Conservation (phyloP, 768 basidiomycete genomes). For the Kwoniella sp. region DNA sequence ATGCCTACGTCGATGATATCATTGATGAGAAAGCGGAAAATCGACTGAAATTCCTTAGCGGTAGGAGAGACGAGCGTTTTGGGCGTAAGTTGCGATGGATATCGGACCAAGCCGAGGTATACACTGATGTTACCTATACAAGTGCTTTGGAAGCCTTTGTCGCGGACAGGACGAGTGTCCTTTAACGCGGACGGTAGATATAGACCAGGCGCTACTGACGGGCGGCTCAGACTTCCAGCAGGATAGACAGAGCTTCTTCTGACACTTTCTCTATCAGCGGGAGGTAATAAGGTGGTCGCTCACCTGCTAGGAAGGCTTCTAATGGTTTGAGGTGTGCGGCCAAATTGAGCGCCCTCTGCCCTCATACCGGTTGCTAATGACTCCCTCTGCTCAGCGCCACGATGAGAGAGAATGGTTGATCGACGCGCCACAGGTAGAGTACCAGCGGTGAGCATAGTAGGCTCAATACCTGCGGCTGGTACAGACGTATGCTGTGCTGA, state of each 20-base stretch:
- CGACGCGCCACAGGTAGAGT: too few relatives aligned
- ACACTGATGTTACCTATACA: slow-evolving; percentile 70
- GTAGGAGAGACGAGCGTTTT: slow-evolving; percentile 72
- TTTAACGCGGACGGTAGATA: slow-evolving; percentile 53
- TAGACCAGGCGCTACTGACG: slow-evolving; percentile 53
- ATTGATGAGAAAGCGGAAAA: slow-evolving; percentile 72
- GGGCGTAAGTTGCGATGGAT: slow-evolving; percentile 55
- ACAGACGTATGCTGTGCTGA: too few relatives aligned
- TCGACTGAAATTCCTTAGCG: slow-evolving; percentile 75
- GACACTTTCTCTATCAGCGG: slow-evolving; percentile 55
- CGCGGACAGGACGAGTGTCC: slow-evolving; percentile 74
- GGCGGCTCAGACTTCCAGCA: slow-evolving; percentile 50
- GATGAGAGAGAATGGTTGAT: slow-evolving; percentile 29
- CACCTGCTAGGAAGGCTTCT: slow-evolving; percentile 56
- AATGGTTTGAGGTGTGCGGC: slow-evolving; percentile 62
- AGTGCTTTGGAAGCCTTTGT: slow-evolving; percentile 63
- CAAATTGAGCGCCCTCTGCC: slow-evolving; percentile 55
- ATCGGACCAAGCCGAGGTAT: slow-evolving; percentile 54
- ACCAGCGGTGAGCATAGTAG: too few relatives aligned
- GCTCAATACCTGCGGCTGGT: too few relatives aligned
- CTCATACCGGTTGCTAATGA: slow-evolving; percentile 67
- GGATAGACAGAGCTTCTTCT: slow-evolving; percentile 67
- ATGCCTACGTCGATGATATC: slow-evolving; percentile 61
- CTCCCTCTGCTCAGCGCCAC: not conserved
- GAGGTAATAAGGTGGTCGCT: slow-evolving; percentile 29